Conservation (phyloP, 768 basidiomycete species). For the Fomitopsis pulvina region DNA sequence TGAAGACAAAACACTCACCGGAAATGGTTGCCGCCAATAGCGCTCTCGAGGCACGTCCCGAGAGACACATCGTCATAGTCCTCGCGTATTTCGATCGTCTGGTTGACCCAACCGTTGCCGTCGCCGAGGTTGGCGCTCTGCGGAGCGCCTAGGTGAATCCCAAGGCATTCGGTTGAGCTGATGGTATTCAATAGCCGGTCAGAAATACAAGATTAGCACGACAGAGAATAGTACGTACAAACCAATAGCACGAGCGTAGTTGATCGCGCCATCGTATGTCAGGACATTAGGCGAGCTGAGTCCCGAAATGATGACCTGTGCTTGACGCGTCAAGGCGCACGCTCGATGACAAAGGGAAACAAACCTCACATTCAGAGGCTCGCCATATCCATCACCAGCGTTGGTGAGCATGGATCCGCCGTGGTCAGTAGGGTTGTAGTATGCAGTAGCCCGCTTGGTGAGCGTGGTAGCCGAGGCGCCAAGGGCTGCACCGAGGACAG, state of each 20-base stretch:
- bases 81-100: constrained; percentile 38
- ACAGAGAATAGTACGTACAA: no score
- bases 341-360: background rate
- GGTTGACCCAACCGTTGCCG: constrained; percentile 37
- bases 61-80: constrained; percentile 29
- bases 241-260: constrained; percentile 54
- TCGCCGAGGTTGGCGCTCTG: constrained; percentile 42
- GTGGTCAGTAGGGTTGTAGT: constrained; percentile 24
- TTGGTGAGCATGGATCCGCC: constrained; percentile 39
- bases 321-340: background rate
- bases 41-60: constrained; percentile 37
- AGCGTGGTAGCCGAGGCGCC: background rate
- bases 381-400: constrained; percentile 33
- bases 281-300: constrained; percentile 51
- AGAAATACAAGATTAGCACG: background rate
- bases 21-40: constrained; percentile 42
- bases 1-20: constrained; percentile 21
- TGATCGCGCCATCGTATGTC: constrained; percentile 48
- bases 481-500: background rate
- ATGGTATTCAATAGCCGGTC: background rate
- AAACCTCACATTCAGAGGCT: constrained; percentile 37
- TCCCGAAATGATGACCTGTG: constrained; percentile 61
- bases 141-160: constrained; percentile 28
- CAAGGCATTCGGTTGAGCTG: constrained; percentile 29
- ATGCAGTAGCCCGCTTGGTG: constrained; percentile 18